These are phyloP conservation scores for Athelia sp. DNA, from an alignment of 1,284 basidiomycete species.

Conservation along the genomic window DNA sequence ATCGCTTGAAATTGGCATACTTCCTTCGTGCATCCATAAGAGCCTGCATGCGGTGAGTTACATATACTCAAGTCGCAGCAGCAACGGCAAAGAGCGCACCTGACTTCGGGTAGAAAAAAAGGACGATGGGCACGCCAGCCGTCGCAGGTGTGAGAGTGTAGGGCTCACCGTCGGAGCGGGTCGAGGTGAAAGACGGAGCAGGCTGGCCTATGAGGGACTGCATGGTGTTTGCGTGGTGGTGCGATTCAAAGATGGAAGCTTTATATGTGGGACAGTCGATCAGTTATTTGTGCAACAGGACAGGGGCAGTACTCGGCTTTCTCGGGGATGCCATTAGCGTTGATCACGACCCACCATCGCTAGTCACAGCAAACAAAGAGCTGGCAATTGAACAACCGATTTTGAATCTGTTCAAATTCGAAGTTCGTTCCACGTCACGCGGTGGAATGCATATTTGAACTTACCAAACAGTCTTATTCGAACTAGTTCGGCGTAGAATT, in stretches of 20 bases:
- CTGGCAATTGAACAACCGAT: no score
- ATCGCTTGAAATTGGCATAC: conserved; percentile 61
- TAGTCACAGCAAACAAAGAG: no score
- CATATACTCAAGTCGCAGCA: conserved; percentile 2
- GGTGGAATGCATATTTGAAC: no score
- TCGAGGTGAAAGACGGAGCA: conserved; percentile 48
- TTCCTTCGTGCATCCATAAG: conserved; percentile 73
- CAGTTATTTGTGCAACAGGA: no score
- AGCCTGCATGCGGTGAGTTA: conserved; percentile 35
- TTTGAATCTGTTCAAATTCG: no score
- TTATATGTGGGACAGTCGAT: not conserved
- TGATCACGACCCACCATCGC: no score
- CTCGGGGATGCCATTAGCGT: no score
- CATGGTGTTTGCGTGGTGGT: not conserved
- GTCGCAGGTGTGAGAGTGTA: conserved; percentile 45
- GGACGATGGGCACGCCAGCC: conserved; percentile 45
- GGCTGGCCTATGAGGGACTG: conserved; percentile 27
- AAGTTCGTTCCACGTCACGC: no score
- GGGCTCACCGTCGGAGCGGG: conserved; percentile 40
- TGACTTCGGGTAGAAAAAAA: conserved; percentile 76
- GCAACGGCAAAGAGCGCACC: conserved; percentile 28
- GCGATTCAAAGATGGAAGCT: not conserved
- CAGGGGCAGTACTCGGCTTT: no score
- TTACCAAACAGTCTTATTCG: no score
- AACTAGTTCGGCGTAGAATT: no score